A percentile compares a stretch with the other conserved stretches of the same genome.
Evolutionary conservation across 257 asterid species (phyloP).

Genomic region (Salvia splendens): DNA sequence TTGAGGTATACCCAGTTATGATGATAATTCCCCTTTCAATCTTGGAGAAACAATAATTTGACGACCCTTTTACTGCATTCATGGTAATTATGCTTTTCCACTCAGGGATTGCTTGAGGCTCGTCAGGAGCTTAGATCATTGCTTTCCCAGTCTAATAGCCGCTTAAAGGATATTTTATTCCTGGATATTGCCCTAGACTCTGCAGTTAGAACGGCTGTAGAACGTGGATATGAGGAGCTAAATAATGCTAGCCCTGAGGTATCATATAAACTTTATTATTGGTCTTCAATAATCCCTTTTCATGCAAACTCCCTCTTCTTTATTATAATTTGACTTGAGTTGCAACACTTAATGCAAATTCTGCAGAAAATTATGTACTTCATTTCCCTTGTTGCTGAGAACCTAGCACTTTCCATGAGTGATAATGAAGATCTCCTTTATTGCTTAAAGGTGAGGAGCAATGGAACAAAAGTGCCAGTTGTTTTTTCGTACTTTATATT

Average conservation of each 20-base stretch:
- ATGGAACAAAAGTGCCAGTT: conserved; percentile 11
- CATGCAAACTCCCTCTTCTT: conserved; percentile 1
- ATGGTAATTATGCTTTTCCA: conserved; percentile 26
- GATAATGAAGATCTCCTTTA: conserved; percentile 87
- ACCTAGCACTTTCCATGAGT: conserved; percentile 80
- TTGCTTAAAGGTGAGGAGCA: conserved; percentile 80
- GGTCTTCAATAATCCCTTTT: neutral
- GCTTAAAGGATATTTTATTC: conserved; percentile 91
- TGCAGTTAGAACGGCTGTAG: conserved; percentile 93
- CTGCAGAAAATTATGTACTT: conserved; percentile 88
- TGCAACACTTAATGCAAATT: conserved; percentile 9
- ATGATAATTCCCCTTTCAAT: conserved; percentile 21
- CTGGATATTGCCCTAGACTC: conserved; percentile 96
- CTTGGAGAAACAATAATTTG: neutral
- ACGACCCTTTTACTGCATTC: conserved; percentile 7
- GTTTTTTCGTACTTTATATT: too few relatives aligned
- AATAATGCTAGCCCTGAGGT: conserved; percentile 86
- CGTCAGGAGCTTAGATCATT: conserved; percentile 95
- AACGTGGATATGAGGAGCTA: conserved; percentile 92
- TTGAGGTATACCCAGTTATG: conserved; percentile 65
- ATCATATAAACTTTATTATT: conserved; percentile 25
- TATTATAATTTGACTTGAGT: conserved; percentile 12
- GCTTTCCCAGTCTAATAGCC: conserved; percentile 68
- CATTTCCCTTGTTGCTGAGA: conserved; percentile 90
- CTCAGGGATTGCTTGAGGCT: conserved; percentile 92